phyloP scores from a whole-genome alignment of 179 eudicot species.

The Beta corolliflora region DNA sequence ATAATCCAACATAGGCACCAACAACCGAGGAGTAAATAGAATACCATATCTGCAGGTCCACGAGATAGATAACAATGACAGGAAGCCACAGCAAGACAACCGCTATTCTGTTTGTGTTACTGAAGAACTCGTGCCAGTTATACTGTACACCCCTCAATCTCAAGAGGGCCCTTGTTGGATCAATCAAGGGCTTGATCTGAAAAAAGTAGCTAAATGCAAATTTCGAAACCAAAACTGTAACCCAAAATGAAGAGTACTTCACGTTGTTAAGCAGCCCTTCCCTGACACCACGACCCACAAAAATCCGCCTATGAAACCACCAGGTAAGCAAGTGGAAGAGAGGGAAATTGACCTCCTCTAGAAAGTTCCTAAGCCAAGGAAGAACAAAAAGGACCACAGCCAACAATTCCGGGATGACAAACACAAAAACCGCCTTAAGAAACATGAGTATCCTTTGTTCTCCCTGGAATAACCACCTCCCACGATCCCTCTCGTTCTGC shows the following conservation, averaged over 20 bases:
- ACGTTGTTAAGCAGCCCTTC: constrained; percentile 76
- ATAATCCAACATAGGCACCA: constrained; percentile 70
- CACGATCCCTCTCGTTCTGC: constrained; percentile 56
- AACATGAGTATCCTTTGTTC: constrained; percentile 49
- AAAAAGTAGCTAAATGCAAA: constrained; percentile 83
- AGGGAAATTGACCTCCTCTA: constrained; percentile 66
- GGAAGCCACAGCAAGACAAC: constrained; percentile 76
- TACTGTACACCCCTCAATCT: constrained; percentile 37
- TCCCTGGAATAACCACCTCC: constrained; percentile 61
- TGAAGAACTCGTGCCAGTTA: constrained; percentile 83
- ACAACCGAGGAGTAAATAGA: constrained; percentile 62
- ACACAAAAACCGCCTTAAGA: constrained; percentile 63
- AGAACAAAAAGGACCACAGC: constrained; percentile 67
- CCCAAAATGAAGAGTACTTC: constrained; percentile 80
- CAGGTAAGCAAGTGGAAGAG: constrained; percentile 63
- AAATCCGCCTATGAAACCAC: constrained; percentile 85
- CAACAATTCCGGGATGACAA: constrained; percentile 71
- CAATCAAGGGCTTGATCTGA: constrained; percentile 82
- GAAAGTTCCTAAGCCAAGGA: constrained; percentile 74
- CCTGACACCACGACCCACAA: constrained; percentile 83
- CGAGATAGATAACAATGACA: constrained; percentile 69
- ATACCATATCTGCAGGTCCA: constrained; percentile 94
- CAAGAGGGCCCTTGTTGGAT: constrained; percentile 66
- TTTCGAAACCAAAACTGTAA: constrained; percentile 61
- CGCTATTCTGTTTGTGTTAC: constrained; percentile 61